Conservation (phyloP, 352 stramenopile species). For the Phytopythium litorale region DNA sequence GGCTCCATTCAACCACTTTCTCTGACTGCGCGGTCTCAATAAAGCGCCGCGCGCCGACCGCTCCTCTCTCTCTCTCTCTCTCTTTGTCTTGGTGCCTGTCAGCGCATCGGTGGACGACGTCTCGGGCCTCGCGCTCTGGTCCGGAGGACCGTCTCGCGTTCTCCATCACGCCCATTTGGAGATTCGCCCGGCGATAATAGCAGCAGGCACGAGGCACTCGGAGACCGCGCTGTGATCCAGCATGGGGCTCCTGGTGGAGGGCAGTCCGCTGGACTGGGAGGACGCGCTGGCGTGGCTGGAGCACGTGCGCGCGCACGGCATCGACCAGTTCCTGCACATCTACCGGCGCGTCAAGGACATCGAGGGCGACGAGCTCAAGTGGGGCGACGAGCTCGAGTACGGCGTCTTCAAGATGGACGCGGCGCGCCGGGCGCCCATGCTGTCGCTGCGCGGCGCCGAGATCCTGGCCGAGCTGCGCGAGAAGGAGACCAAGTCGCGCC, state of each 20-base stretch:
- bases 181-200: not conserved
- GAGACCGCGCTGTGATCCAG: too few relatives aligned
- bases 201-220: not conserved
- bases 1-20: not conserved
- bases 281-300: constrained; percentile 94
- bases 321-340: constrained; percentile 97
- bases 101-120: too few relatives aligned
- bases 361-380: constrained; percentile 94
- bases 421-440: constrained; percentile 76
- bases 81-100: not conserved
- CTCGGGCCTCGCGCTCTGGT: not conserved
- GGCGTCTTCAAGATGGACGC: constrained; percentile 95
- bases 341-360: constrained; percentile 96
- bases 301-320: constrained; percentile 94
- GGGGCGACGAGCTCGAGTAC: constrained; percentile 99
- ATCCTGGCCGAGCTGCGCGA: constrained; percentile 92
- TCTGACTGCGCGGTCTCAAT: not conserved
- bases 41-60: not conserved
- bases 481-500: constrained; percentile 69
- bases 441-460: constrained; percentile 93
- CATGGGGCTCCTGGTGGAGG: constrained; percentile 89
- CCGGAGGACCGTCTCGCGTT: not conserved
- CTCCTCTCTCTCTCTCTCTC: not conserved
- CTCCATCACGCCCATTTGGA: not conserved
- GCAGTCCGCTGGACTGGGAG: constrained; percentile 94